Evolutionary conservation across 805 yeast genomes (phyloP), one percentile per base, ranked within the genome.

Genomic region (Ogataea parapolymorpha): DNA sequence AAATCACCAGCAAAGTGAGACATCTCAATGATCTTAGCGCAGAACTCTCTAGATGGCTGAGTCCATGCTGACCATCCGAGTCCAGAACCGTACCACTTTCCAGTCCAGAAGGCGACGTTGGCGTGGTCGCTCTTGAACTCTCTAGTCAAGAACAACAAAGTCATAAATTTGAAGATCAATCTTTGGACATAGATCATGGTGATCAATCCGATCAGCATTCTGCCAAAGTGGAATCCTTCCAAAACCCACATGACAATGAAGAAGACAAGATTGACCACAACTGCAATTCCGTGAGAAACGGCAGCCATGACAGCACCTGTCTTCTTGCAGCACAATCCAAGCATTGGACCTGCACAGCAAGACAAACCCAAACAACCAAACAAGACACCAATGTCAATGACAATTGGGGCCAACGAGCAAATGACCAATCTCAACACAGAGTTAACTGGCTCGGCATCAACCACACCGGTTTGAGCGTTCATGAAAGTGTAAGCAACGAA

Each of bases 61-160:
- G 98, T 82, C 75, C 85, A 78, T 15, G 97, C 96, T 77, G 83
- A 80, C 79, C 82, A 80, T 45, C 98, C 99, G 67, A 91, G 70
- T 60, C 95, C 93, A 46, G 86, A 74, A 45, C 95, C 93, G 66
- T 90, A 89, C 99, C 99, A 93, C 69, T 89, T 90, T 76, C 99
- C 99, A 44, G 96, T 86, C 99, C 99, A 93, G 95, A 95, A 93
- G 22, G 99, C 98, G 55, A 95, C 85, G 72, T 93, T 93, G 26
- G 98, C 74, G 61, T 82, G 87, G 68, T 91, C 97, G 57, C 85
- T 86, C 81, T 88, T 88, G 75, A 89, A 89, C 71, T 93, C 99
- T 74, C 99, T 82, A 39, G 97, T 87, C 61, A 95, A 73, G 66
- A 82, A 70, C 52, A 79, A 66, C 39, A 83, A 71, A 9, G 95